phyloP scores from a whole-genome alignment of 1,284 basidiomycete species.

The Pulveroboletus ridleyi region DNA sequence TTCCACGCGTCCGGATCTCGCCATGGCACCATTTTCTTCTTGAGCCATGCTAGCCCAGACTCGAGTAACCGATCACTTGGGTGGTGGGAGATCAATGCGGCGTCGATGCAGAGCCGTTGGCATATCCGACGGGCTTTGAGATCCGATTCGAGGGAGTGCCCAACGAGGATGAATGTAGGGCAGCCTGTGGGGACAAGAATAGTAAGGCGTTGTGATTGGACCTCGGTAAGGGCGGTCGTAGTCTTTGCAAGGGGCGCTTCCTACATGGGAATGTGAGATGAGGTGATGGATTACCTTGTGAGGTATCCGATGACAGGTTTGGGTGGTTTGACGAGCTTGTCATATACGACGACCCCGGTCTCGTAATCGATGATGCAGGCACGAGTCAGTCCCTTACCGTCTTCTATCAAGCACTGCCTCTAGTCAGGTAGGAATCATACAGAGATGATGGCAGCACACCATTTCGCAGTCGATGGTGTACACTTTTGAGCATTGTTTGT shows the following conservation, averaged over 20 bases:
- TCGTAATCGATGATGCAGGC: slow-evolving; percentile 84
- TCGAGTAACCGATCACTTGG: slow-evolving; percentile 90
- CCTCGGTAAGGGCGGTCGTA: slow-evolving; percentile 77
- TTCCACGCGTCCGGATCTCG: slow-evolving; percentile 82
- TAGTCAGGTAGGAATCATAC: slow-evolving; percentile 14
- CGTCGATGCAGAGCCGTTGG: slow-evolving; percentile 89
- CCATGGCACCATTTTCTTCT: slow-evolving; percentile 88
- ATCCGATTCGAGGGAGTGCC: slow-evolving; percentile 94
- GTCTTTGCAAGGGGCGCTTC: slow-evolving; percentile 69
- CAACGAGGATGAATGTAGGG: slow-evolving; percentile 86
- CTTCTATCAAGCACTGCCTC: slow-evolving; percentile 80
- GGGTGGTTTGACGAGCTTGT: slow-evolving; percentile 86
- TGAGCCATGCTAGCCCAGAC: slow-evolving; percentile 91
- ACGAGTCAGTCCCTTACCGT: slow-evolving; percentile 87
- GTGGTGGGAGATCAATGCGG: slow-evolving; percentile 88
- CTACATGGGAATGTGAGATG: too few relatives aligned
- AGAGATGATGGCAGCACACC: slow-evolving; percentile 54
- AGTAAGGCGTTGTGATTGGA: slow-evolving; percentile 72
- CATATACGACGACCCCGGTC: slow-evolving; percentile 77
- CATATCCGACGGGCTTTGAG: slow-evolving; percentile 84
- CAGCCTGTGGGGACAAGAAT: slow-evolving; percentile 53
- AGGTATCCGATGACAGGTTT: slow-evolving; percentile 88
- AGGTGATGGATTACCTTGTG: slow-evolving; percentile 62
- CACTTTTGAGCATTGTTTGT: slow-evolving; percentile 48
- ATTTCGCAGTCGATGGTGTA: slow-evolving; percentile 94